These are phyloP conservation scores for Coemansia sp. DNA, from an alignment of 192 early-diverging fungal genomes.

Conservation along the genomic window DNA sequence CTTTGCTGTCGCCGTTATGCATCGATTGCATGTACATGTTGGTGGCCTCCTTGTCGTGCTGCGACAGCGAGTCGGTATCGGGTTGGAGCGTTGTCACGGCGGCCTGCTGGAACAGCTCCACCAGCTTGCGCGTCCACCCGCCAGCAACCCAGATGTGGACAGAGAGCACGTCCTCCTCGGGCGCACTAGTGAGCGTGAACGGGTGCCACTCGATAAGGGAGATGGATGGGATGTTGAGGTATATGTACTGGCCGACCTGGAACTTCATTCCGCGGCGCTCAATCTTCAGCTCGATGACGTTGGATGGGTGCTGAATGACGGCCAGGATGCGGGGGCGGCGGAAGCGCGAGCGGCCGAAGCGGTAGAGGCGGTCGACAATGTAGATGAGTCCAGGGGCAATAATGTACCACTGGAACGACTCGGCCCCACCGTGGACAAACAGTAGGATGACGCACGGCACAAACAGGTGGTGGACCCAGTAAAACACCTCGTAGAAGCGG, in stretches of 20 bases:
- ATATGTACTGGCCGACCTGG: conserved; percentile 76
- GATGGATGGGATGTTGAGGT: conserved; percentile 68
- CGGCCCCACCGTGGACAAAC: conserved; percentile 68
- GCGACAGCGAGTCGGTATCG: not conserved
- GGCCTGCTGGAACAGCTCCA: conserved; percentile 28
- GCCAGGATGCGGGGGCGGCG: conserved; percentile 66
- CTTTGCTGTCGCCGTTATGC: conserved; percentile 3
- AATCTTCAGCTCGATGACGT: conserved; percentile 77
- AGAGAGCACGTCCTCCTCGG: conserved; percentile 67
- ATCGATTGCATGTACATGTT: conserved; percentile 17
- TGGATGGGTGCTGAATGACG: conserved; percentile 78
- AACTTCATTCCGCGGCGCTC: conserved; percentile 54
- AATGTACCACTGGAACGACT: conserved; percentile 74
- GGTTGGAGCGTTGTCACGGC: conserved; percentile 20
- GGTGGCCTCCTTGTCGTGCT: not conserved
- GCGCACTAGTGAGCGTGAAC: conserved; percentile 78
- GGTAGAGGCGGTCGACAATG: conserved; percentile 59
- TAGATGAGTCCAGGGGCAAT: conserved; percentile 61
- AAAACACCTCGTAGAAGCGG: conserved; percentile 63
- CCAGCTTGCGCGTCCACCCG: conserved; percentile 66
- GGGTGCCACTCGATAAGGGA: conserved; percentile 71
- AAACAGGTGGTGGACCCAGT: conserved; percentile 85
- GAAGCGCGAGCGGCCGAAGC: conserved; percentile 61
- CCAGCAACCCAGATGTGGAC: conserved; percentile 75
- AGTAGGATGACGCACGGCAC: conserved; percentile 63